Conservation (phyloP, 805 yeast genomes). For the Wickerhamiella allomyrinae region DNA sequence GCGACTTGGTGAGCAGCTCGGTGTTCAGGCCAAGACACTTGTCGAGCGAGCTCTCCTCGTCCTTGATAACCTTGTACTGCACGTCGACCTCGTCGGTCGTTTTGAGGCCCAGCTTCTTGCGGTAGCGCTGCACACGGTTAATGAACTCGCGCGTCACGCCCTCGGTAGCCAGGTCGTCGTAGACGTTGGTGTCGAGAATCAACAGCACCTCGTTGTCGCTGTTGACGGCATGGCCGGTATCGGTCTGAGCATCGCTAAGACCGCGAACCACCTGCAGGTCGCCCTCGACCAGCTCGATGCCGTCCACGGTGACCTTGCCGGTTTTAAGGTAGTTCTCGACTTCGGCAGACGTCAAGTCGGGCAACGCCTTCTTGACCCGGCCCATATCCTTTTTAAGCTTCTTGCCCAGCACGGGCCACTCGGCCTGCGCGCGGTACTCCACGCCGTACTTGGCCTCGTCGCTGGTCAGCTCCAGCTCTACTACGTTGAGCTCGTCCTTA, state of each 20-base stretch:
- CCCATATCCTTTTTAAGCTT: conserved; percentile 88
- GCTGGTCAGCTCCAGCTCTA: conserved; percentile 72
- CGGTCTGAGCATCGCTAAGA: conserved; percentile 44
- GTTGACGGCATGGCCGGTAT: conserved; percentile 71
- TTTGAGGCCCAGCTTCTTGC: conserved; percentile 90
- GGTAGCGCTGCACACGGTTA: conserved; percentile 92
- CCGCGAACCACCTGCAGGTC: conserved; percentile 87
- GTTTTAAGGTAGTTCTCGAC: conserved; percentile 59
- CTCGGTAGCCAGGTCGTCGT: conserved; percentile 81
- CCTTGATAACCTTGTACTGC: conserved; percentile 55
- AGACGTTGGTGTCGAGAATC: conserved; percentile 73
- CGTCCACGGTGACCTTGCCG: conserved; percentile 75
- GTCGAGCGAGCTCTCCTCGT: conserved; percentile 36
- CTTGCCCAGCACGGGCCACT: conserved; percentile 98
- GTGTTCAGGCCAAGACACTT: conserved; percentile 48
- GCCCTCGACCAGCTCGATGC: conserved; percentile 72
- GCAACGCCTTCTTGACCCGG: conserved; percentile 88
- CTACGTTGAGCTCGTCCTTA: conserved; percentile 80
- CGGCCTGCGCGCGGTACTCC: conserved; percentile 87
- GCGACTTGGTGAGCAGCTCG: conserved; percentile 59
- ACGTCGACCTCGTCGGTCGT: conserved; percentile 91
- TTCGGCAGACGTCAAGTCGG: conserved; percentile 62
- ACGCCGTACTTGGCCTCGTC: conserved; percentile 90
- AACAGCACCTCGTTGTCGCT: conserved; percentile 80
- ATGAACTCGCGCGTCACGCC: conserved; percentile 93